These are phyloP conservation scores for Colletotrichum truncatum DNA, from an alignment of 2,329 filamentous ascomycete genomes.

Conservation along the genomic window DNA sequence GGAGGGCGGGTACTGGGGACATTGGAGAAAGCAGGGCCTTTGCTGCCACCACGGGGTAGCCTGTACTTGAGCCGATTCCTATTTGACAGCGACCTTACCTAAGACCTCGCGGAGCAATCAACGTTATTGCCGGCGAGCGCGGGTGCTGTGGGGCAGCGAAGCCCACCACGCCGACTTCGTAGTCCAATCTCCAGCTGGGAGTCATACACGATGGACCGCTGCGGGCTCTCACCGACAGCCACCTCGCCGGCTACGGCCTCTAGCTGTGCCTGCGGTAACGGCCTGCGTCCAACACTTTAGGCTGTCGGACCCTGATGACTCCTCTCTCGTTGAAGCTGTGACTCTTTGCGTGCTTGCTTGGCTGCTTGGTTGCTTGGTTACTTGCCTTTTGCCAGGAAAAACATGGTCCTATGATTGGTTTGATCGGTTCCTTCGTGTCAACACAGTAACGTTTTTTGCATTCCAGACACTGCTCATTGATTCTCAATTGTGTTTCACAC, in stretches of 20 bases:
- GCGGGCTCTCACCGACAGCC: conserved; percentile 23
- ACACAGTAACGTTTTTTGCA: conserved; percentile 19
- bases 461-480: not conserved
- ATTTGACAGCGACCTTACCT: conserved; percentile 30
- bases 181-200: conserved; percentile 11
- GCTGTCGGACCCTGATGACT: conserved; percentile 3
- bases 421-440: not conserved
- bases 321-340: conserved; percentile 11
- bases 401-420: not conserved
- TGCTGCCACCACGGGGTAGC: conserved; percentile 13
- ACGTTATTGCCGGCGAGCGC: conserved; percentile 29
- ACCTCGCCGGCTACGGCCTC: conserved; percentile 24
- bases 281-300: conserved; percentile 5
- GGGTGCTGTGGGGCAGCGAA: conserved; percentile 11
- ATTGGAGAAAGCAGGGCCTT: conserved; percentile 21
- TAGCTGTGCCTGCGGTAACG: not conserved
- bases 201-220: conserved; percentile 23
- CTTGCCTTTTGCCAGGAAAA: not conserved
- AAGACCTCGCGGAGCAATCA: conserved; percentile 29
- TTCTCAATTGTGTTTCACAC: not conserved
- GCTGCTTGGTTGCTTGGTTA: not conserved
- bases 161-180: conserved; percentile 18
- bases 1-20: conserved; percentile 31
- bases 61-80: conserved; percentile 22
- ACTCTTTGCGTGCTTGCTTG: conserved; percentile 4